These are phyloP conservation scores for Ceratobasidium sp. DNA, from an alignment of 1,284 basidiomycete species.

Conservation along the genomic window DNA sequence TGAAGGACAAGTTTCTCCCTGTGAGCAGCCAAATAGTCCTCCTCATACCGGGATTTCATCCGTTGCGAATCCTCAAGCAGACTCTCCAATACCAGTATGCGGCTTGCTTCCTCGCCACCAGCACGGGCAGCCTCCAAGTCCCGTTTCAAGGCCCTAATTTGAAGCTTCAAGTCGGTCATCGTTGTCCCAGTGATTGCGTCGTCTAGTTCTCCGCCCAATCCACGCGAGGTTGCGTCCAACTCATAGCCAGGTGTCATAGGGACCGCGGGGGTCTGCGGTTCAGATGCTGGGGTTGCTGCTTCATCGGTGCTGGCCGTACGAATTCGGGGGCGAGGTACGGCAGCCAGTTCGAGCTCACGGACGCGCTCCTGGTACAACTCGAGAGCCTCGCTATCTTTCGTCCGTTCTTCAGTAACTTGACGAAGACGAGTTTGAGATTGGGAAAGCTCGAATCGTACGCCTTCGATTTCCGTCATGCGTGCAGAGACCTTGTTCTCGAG, in stretches of 20 bases:
- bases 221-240: slow-evolving; percentile 55
- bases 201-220: slow-evolving; percentile 84
- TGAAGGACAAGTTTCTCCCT: slow-evolving; percentile 82
- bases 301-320: slow-evolving; percentile 35
- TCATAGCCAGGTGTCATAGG: slow-evolving; percentile 50
- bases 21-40: slow-evolving; percentile 85
- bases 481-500: slow-evolving; percentile 74
- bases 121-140: slow-evolving; percentile 78
- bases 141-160: slow-evolving; percentile 80
- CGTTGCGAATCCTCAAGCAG: slow-evolving; percentile 88
- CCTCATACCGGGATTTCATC: slow-evolving; percentile 88
- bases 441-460: slow-evolving; percentile 77
- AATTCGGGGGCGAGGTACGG: slow-evolving; percentile 17
- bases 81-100: slow-evolving; percentile 84
- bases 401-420: slow-evolving; percentile 71
- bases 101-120: slow-evolving; percentile 76
- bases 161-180: slow-evolving; percentile 88
- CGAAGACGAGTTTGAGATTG: slow-evolving; percentile 72
- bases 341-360: slow-evolving; percentile 77
- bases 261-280: slow-evolving; percentile 33
- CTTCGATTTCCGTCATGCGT: slow-evolving; percentile 73
- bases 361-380: slow-evolving; percentile 92
- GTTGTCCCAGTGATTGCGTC: slow-evolving; percentile 84
- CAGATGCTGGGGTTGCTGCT: slow-evolving; percentile 5
- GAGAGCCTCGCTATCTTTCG: slow-evolving; percentile 82